These are phyloP conservation scores for Ascochyta koolunga DNA, from an alignment of 2,329 filamentous ascomycete genomes.

Conservation along the genomic window DNA sequence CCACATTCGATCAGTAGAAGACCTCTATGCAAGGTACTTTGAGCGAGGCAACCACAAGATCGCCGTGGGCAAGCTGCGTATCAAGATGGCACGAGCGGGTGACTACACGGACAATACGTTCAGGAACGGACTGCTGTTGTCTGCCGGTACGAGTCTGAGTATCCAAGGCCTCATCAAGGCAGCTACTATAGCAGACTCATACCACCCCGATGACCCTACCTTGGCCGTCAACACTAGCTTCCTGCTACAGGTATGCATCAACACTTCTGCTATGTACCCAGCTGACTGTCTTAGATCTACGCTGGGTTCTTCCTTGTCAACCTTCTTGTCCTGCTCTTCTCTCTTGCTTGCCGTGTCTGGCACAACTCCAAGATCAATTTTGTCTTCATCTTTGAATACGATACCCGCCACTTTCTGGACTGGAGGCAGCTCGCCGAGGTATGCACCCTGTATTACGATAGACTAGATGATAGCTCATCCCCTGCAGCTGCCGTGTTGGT, in stretches of 20 bases:
- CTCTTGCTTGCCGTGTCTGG: slow-evolving; percentile 84
- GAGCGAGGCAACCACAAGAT: slow-evolving; percentile 92
- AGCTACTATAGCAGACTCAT: slow-evolving; percentile 30
- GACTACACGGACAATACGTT: slow-evolving; percentile 66
- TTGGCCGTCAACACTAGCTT: slow-evolving; percentile 49
- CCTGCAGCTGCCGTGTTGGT: slow-evolving; percentile 76
- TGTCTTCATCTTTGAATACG: slow-evolving; percentile 95
- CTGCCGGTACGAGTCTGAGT: slow-evolving; percentile 51
- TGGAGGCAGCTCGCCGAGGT: slow-evolving; percentile 86
- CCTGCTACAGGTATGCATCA: slow-evolving; percentile 66
- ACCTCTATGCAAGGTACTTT: slow-evolving; percentile 93
- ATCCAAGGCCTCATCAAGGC: slow-evolving; percentile 53
- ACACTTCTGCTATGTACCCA: slow-evolving; percentile 44
- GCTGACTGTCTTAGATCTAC: slow-evolving; percentile 69
- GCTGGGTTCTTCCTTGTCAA: slow-evolving; percentile 88
- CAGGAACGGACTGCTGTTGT: slow-evolving; percentile 59
- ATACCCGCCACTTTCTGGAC: slow-evolving; percentile 82
- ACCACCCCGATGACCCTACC: slow-evolving; percentile 24
- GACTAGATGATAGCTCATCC: slow-evolving; percentile 12
- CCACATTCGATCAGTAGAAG: slow-evolving; percentile 81
- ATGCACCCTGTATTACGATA: slow-evolving; percentile 19
- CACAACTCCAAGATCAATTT: slow-evolving; percentile 88
- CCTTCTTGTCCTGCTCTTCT: slow-evolving; percentile 82
- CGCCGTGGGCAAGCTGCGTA: slow-evolving; percentile 83
- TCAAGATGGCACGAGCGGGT: slow-evolving; percentile 65